Percentiles rank a stretch among this genome's conserved stretches.
Evolutionary conservation across 306 rosid species (phyloP).

Genomic region (Cyclanthera cordifolia): DNA sequence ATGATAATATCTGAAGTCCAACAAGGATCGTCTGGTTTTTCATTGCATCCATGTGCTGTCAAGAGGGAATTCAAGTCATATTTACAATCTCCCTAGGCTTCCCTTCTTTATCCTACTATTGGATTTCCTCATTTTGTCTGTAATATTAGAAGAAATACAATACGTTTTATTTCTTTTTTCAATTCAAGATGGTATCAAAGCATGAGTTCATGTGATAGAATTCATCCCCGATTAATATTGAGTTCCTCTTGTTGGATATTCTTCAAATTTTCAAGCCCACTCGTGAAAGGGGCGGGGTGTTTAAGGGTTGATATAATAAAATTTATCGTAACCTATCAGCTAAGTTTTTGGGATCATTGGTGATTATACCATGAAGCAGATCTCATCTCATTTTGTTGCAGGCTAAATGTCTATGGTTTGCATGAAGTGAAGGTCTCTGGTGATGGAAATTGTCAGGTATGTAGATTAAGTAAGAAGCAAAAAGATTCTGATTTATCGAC

Average conservation of each 20-base stretch:
- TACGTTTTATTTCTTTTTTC: no score
- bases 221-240: no score
- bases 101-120: neutral
- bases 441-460: slow-evolving; percentile 92
- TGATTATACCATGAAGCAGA: neutral
- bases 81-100: neutral
- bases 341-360: no score
- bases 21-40: neutral
- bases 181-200: no score
- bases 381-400: slow-evolving; percentile 20
- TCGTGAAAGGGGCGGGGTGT: no score
- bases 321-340: no score
- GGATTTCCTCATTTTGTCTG: no score
- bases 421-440: slow-evolving; percentile 82
- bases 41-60: neutral
- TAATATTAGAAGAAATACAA: neutral
- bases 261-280: no score
- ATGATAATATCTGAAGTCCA: neutral
- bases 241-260: no score
- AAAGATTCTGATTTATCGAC: neutral
- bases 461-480: slow-evolving; percentile 8
- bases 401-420: slow-evolving; percentile 60
- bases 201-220: no score
- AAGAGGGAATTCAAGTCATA: neutral
- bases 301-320: no score